Evolutionary conservation across 331 rosid species (phyloP), one percentile per base, ranked within the genome.

Genomic region (Cydonia oblonga): DNA sequence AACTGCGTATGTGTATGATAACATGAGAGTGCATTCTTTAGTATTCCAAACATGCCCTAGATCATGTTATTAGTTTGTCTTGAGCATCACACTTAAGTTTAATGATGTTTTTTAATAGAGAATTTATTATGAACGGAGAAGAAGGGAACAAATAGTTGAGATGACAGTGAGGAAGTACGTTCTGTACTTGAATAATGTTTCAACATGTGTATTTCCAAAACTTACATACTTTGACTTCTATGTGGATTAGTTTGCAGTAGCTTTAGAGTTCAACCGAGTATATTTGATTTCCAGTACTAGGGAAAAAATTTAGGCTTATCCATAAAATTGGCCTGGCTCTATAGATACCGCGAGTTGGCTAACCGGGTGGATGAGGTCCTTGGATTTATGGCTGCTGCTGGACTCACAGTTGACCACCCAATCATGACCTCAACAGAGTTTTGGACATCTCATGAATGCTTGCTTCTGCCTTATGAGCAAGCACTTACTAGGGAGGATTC

Each of bases 371-470:
- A 95, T 61, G 98, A 95, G 90, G 98, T 97, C 65, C 98, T 95
- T 66, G 98, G 98, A 63, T 95, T 95, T 83, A 95, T 95, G 98
- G 86, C 91, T 71, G 98, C 97, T 7, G 96, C 98, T 11, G 98
- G 98, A 40, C 97, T 95, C 75, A 95, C 98, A 0, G 87, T 84
- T 65, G 98, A 89, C 65, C 98, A 95, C 80, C 97, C 98, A 15
- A 88, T 95, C 63, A 95, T 93, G 97, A 91, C 82, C 52, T 87
- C 98, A 70, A 93, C 98, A 1, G 97, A 93, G 54, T 93, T 93
- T 80, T 93, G 97, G 98, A 93, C 98, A 23, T 93, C 98, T 24
- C 98, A 93, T 51, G 98, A 93, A 53, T 91, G 98, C 83, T 81
- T 95, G 84, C 89, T 88, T 35, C 81, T 95, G 86, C 98, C 98